Evolutionary conservation across 768 basidiomycete species (phyloP), one percentile per base, ranked within the genome.

Genomic region (Tricholoma furcatifolium): DNA sequence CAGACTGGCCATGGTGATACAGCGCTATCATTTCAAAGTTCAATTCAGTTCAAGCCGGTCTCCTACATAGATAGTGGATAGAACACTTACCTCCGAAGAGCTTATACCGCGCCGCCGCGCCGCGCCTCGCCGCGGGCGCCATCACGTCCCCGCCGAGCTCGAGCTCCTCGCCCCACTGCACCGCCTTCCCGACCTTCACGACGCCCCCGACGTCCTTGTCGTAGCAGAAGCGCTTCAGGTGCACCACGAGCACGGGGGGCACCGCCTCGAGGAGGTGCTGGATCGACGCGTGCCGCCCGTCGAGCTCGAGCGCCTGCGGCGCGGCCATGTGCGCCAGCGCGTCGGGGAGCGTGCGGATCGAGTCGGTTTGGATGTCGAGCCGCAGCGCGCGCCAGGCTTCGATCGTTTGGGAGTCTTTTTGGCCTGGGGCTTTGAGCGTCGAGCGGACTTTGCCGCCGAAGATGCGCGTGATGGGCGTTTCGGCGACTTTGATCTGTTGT

Each of bases 391-490:
- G 82, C 86, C 94, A 98, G 49, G 94, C 94, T 67, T 98, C 95
- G 14, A 95, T 79, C 21, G 92, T 82, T 21, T 91, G 86, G 1
- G 88, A 90, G 63, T 98, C 95, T 58, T 86, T 86, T 61, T 91
- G 85, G 12, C 87, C 83, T 1, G 92, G 91, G 6, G 85, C 85
- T 36, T 83, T 81, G 2, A 98, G 73, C 1, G 91, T 87, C 20
- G 91, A 90, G 17, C 93, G 83, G 70, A 94, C 88, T 64, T 91
- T 92, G 31, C 96, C 94, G 24, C 94, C 93, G 61, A 99, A 99
- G 53, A 99, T 90, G 21, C 88, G 77, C 0, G 92, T 91, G 47
- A 99, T 89, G 0, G 94, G 88, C 2, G 91, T 91, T 59, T 97
- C 93, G 3, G 80, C 78, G 0, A 82, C 79, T 68, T 88, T 92